Evolutionary conservation across 2,329 filamentous ascomycete species (phyloP), one percentile per base, ranked within the genome.

Genomic region (Neonectria hederae): DNA sequence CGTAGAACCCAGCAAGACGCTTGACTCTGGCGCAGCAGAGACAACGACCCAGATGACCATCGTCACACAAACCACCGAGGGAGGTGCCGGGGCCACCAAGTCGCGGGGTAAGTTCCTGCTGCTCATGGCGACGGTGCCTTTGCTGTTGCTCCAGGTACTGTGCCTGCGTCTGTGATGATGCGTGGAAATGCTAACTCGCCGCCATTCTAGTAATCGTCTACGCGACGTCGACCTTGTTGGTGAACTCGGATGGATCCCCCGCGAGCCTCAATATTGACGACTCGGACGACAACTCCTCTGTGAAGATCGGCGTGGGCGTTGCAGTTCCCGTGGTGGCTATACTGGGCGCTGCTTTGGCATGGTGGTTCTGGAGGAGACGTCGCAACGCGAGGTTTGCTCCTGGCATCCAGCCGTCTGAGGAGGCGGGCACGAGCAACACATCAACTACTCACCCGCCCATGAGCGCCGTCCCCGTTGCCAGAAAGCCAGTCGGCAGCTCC

Each of bases 41-140:
- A 75, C 71, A 11, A 71, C 69, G 10, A 73, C 73, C 24, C 64
- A 69, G 14, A 52, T 71, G 62, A 73, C 70, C 8, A 66, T 71
- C 42, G 63, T 75, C 35, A 74, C 73, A 5, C 66, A 73, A 57
- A 74, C 73, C 13, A 72, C 68, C 24, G 65, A 69, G 35, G 69
- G 68, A 24, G 68, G 65, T 32, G 66, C 72, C 10, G 66, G 59
- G 21, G 55, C 62, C 58, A 67, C 67, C 45, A 65, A 63, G 51
- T 71, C 73, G 63, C 66, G 53, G 68, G 70, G 73, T 75, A 74
- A 71, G 73, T 75, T 71, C 66, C 68, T 75, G 66, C 69, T 75
- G 35, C 66, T 72, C 62, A 69, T 72, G 65, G 67, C 59, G 57
- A 65, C 57, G 45, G 64, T 74, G 58, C 64, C 70, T 68, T 65